A percentile compares a stretch with the other conserved stretches of the same genome.
Conservation (phyloP, 1,139 yeast genomes). For the Wickerhamomyces sp. region DNA sequence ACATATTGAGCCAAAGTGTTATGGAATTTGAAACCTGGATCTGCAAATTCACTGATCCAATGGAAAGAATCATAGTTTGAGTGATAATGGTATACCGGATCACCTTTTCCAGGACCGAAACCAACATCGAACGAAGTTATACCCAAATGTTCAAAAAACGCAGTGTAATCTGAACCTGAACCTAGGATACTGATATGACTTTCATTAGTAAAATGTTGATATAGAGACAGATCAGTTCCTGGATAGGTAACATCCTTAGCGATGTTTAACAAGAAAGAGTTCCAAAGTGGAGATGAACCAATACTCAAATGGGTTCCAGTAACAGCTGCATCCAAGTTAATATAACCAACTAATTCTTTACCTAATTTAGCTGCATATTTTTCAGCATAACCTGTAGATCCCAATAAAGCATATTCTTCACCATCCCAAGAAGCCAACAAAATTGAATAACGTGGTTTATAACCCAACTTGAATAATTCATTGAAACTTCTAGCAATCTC, state of each 20-base stretch:
- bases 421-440: conserved; percentile 70
- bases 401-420: conserved; percentile 64
- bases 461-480: conserved; percentile 45
- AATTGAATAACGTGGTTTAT: conserved; percentile 62
- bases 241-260: conserved; percentile 48
- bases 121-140: conserved; percentile 61
- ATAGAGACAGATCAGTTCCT: conserved; percentile 36
- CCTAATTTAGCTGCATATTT: conserved; percentile 40
- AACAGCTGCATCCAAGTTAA: conserved; percentile 60
- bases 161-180: conserved; percentile 67
- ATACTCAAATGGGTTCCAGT: conserved; percentile 45
- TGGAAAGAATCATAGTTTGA: conserved; percentile 64
- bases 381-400: conserved; percentile 70
- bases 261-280: conserved; percentile 35
- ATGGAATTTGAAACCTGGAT: conserved; percentile 54
- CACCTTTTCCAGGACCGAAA: conserved; percentile 37
- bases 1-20: conserved; percentile 47
- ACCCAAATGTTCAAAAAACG: conserved; percentile 62
- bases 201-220: conserved; percentile 50
- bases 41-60: conserved; percentile 61
- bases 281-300: conserved; percentile 49
- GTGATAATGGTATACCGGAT: conserved; percentile 63
- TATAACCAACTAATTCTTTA: conserved; percentile 50
- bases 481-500: conserved; percentile 56
- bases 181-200: conserved; percentile 44